Base-by-base conservation (phyloP, 2,329 filamentous ascomycete species). In the Keithomyces neogunnii region DNA sequence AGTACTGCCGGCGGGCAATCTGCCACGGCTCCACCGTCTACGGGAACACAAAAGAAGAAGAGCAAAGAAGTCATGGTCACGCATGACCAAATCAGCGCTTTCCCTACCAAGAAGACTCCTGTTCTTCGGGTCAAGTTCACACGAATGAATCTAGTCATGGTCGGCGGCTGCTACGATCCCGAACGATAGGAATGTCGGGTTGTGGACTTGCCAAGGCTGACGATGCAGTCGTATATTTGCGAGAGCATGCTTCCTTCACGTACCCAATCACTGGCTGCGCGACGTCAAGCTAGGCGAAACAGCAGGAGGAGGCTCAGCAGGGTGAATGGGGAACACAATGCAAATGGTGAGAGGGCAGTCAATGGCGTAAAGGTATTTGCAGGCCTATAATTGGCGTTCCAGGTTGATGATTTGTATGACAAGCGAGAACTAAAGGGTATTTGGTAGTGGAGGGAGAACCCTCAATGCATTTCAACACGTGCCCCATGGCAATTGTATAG, bases 71-170 rank as follows among this genome's bases (percentile, higher is more conserved):
- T 90, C 3, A 88, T 89, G 61, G 86, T 96, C 44, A 91, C 86
- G 0, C 85, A 90, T 0, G 93, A 99, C 63, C 93, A 97, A 70
- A 95, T 99, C 70, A 89, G 84, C 57, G 91, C 89, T 1, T 97
- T 96, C 65, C 85, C 89, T 1, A 97, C 93, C 3, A 99, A 99
- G 79, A 96, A 95, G 72, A 92, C 87, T 13, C 91, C 92, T 0
- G 88, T 97, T 9, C 88, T 95, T 69, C 93, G 92, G 70, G 91
- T 95, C 50, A 82, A 86, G 62, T 96, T 96, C 62, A 97, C 93
- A 3, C 78, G 89, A 54, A 96, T 96, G 89, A 99, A 99, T 66
- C 69, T 97, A 57, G 86, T 96, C 10, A 76, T 97, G 55, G 90
- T 90, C 28, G 89, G 88, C 45, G 89, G 91, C 29, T 84, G 80